These are phyloP conservation scores for Botrytis byssoidea DNA, from an alignment of 2,329 filamentous ascomycete species.

Conservation along the genomic window DNA sequence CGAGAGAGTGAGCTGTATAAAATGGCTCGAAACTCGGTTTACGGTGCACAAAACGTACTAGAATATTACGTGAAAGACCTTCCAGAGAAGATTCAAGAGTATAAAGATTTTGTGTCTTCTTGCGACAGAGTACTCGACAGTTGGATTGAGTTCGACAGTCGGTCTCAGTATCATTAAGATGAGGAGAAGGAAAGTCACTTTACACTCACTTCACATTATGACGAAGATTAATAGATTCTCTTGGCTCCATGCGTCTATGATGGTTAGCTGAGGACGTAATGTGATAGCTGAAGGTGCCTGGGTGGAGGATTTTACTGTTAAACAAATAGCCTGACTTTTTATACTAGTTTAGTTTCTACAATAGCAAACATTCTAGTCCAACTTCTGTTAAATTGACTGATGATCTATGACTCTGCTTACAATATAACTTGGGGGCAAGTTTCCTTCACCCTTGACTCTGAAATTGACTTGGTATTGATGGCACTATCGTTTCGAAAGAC, in stretches of 20 bases:
- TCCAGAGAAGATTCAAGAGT: fast-evolving
- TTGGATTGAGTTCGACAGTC: not conserved
- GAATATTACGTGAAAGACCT: not conserved
- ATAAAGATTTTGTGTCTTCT: not conserved
- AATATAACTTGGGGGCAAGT: too few relatives aligned
- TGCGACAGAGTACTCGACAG: not conserved
- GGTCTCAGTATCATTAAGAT: not conserved
- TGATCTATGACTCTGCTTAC: not conserved
- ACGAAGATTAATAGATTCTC: not conserved
- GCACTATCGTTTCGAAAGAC: too few relatives aligned
- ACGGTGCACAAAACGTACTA: too few relatives aligned
- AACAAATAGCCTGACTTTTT: not conserved
- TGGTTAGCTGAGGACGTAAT: not conserved
- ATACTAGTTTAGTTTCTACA: not conserved
- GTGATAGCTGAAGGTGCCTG: not conserved
- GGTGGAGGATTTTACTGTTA: not conserved
- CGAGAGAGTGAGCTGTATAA: too few relatives aligned
- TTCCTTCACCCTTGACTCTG: fast-evolving
- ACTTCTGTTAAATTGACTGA: not conserved
- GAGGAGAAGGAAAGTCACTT: not conserved
- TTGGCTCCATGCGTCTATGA: not conserved
- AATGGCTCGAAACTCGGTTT: too few relatives aligned
- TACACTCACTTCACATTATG: not conserved
- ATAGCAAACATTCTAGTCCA: not conserved
- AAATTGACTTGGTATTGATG: too few relatives aligned